Base-by-base conservation (phyloP, 1,284 basidiomycete genomes). In the Ganoderma leucocontextum region DNA sequence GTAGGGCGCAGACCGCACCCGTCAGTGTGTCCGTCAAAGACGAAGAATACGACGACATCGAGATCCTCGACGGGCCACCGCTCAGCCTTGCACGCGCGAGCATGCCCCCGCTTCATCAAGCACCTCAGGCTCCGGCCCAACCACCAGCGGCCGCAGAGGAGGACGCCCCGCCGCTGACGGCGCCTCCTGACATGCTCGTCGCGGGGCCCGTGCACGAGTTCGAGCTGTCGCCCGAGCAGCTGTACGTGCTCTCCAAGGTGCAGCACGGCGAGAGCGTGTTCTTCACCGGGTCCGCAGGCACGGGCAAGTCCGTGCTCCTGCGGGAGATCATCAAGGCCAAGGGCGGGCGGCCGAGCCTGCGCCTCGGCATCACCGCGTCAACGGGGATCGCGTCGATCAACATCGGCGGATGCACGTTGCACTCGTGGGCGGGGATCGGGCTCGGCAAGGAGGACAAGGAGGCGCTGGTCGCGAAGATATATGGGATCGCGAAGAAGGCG, bases 251-350 rank as follows among this genome's bases (percentile, higher is more conserved):
- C 49, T 75, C 84, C 42, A 84, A 88, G 33, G 87, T 91, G 13
- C 80, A 85, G 57, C 80, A 82, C 12, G 88, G 89, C 4, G 83
- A 86, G 74, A 93, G 85, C 70, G 86, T 94, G 8, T 95, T 95
- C 82, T 95, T 94, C 81, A 95, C 93, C 0, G 93, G 93, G 12
- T 90, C 89, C 63, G 93, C 91, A 60, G 90, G 96, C 65, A 98
- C 96, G 9, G 96, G 97, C 63, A 99, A 98, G 82, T 98, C 96
- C 0, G 95, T 98, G 8, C 84, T 98, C 2, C 85, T 99, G n/a
- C 88, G 95, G 5, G 93, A 95, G 77, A 96, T 98, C 70, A 97
- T 98, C 77, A 84, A 85, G 78, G 77, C 61, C 60, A 73, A 75
- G 47, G 68, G 73, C 19, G 74, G 70, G 29, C 59, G 61, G 12